Percentiles rank a stretch among this genome's conserved stretches.
phyloP scores from a whole-genome alignment of 75 land plant species.

The Ceratopteris richardii region DNA sequence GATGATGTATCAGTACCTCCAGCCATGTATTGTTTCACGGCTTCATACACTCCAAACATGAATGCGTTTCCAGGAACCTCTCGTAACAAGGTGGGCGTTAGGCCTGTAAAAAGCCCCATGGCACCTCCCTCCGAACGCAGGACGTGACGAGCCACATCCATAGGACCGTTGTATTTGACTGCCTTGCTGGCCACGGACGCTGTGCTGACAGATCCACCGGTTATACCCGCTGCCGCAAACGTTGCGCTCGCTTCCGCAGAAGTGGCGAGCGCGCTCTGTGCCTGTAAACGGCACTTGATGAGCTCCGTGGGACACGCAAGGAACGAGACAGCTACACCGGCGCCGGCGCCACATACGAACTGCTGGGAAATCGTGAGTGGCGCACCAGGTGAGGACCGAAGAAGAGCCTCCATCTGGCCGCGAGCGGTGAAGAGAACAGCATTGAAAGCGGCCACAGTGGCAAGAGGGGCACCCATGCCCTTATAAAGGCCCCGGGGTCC shows the following conservation, averaged over 20 bases:
- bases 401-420: constrained; percentile 86
- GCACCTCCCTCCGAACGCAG: constrained; percentile 63
- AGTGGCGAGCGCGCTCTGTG: constrained; percentile 66
- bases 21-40: constrained; percentile 58
- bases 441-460: constrained; percentile 94
- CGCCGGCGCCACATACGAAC: constrained; percentile 78
- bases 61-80: constrained; percentile 95
- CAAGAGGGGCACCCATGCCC: constrained; percentile 99
- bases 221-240: constrained; percentile 19
- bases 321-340: constrained; percentile 87
- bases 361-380: constrained; percentile 72
- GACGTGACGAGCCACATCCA: constrained; percentile 90
- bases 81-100: constrained; percentile 78
- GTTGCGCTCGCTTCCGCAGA: constrained; percentile 22
- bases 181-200: constrained; percentile 5
- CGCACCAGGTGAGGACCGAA: constrained; percentile 55
- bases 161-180: constrained; percentile 75
- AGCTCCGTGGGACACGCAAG: constrained; percentile 96
- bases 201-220: constrained; percentile 5
- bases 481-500: constrained; percentile 87
- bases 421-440: constrained; percentile 87
- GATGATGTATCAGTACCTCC: constrained; percentile 76
- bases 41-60: constrained; percentile 91
- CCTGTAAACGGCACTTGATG: constrained; percentile 92
- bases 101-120: constrained; percentile 80